Conservation (phyloP, 73 alveolate species). For the Blepharisma japonicum region DNA sequence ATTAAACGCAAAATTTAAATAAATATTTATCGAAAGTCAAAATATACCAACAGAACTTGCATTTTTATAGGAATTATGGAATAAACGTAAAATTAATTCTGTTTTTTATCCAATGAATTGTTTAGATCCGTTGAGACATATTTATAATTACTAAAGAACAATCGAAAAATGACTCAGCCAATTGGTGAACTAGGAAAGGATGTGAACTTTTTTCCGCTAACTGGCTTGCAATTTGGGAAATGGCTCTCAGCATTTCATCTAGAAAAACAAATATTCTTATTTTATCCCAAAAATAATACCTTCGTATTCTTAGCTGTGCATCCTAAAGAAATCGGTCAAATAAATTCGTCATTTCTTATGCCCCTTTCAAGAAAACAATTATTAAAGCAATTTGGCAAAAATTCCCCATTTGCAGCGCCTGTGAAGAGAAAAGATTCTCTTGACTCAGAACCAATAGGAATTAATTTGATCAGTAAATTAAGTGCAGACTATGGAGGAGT, state of each 20-base stretch:
- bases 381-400: neutral
- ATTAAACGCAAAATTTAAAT: too few relatives aligned
- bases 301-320: conserved; percentile 2
- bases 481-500: conserved; percentile 29
- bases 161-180: too few relatives aligned
- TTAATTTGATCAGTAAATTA: neutral
- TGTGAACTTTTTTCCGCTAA: conserved; percentile 5
- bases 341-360: neutral
- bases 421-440: neutral
- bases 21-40: too few relatives aligned
- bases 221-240: conserved; percentile 22
- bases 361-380: conserved; percentile 11
- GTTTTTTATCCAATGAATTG: too few relatives aligned
- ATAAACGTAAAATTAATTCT: too few relatives aligned
- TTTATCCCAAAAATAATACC: neutral
- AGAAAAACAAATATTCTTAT: conserved; percentile 9
- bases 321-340: neutral
- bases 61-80: too few relatives aligned
- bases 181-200: too few relatives aligned
- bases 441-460: neutral
- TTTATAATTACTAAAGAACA: too few relatives aligned
- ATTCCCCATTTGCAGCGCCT: conserved; percentile 15
- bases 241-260: conserved; percentile 26
- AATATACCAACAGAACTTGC: too few relatives aligned
- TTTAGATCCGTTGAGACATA: too few relatives aligned